Percentiles rank a stretch among this genome's conserved stretches.
Conservation (phyloP, 441 rosid genomes). For the Breynia disticha region DNA sequence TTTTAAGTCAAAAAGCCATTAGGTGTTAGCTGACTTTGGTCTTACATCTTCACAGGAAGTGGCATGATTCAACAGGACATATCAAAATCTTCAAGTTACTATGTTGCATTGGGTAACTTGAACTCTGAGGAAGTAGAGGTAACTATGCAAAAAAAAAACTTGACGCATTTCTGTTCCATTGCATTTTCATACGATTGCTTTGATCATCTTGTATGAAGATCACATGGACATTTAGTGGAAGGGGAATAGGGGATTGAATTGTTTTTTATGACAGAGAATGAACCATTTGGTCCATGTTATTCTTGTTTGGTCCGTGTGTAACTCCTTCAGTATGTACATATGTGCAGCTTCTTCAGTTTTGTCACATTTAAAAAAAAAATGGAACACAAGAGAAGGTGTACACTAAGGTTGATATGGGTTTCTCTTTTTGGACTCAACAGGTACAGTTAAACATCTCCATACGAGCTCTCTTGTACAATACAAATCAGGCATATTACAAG, state of each 20-base stretch:
- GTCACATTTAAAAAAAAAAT: no score
- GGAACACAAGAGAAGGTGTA: not conserved
- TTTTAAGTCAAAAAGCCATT: not conserved
- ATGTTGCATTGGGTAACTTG: conserved; percentile 38
- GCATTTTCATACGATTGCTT: not conserved
- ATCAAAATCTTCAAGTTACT: conserved; percentile 28
- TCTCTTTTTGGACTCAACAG: no score
- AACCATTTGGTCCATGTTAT: no score
- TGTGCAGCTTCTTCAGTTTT: no score
- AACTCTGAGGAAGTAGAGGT: conserved; percentile 48
- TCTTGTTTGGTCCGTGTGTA: no score
- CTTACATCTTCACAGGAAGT: conserved; percentile 22
- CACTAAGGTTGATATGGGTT: conserved; percentile 38
- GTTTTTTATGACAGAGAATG: no score
- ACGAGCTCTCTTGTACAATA: conserved; percentile 30
- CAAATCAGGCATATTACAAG: conserved; percentile 31
- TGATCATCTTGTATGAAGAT: not conserved
- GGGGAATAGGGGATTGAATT: not conserved
- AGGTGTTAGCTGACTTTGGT: conserved; percentile 11
- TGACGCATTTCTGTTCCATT: not conserved
- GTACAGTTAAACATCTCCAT: no score
- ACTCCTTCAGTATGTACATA: conserved; percentile 1
- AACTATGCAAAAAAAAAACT: conserved; percentile 4
- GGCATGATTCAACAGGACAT: conserved; percentile 41
- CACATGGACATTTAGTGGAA: not conserved